Conservation (phyloP, 202 grass and related monocot species). For the Zoysia matrella region DNA sequence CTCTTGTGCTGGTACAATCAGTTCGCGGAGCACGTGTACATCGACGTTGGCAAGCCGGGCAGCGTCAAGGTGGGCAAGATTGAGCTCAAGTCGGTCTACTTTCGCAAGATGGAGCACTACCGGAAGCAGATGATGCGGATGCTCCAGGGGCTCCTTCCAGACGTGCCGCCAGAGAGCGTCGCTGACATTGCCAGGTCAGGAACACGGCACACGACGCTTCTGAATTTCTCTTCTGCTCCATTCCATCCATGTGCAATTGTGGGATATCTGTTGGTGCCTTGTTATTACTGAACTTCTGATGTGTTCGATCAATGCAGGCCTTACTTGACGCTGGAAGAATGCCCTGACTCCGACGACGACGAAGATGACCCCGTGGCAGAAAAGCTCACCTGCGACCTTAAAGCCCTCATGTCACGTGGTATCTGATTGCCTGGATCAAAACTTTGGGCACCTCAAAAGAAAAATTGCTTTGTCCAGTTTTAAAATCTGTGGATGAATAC, state of each 20-base stretch:
- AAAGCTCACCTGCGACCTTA: conserved; percentile 6
- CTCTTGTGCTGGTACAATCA: neutral
- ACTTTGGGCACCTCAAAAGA: neutral
- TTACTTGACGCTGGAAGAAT: neutral
- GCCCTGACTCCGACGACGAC: neutral
- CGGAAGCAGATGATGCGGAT: conserved; percentile 15
- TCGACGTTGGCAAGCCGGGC: conserved; percentile 8
- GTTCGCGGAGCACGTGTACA: neutral
- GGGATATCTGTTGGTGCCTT: too few species aligned
- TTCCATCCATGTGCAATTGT: too few species aligned
- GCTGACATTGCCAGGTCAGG: neutral
- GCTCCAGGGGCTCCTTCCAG: neutral
- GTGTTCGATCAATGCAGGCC: neutral
- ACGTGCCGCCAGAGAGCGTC: neutral
- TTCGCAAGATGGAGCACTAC: neutral
- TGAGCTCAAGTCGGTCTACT: neutral
- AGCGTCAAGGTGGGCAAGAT: neutral
- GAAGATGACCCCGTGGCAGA: neutral
- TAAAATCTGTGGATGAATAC: neutral
- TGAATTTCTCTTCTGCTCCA: too few species aligned
- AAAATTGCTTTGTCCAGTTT: neutral
- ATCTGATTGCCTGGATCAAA: neutral
- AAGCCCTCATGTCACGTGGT: neutral
- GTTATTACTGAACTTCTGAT: too few species aligned
- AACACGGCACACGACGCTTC: neutral